These are phyloP conservation scores for Phaeoacremonium minimum DNA, from an alignment of 2,329 filamentous ascomycete species.

Conservation along the genomic window DNA sequence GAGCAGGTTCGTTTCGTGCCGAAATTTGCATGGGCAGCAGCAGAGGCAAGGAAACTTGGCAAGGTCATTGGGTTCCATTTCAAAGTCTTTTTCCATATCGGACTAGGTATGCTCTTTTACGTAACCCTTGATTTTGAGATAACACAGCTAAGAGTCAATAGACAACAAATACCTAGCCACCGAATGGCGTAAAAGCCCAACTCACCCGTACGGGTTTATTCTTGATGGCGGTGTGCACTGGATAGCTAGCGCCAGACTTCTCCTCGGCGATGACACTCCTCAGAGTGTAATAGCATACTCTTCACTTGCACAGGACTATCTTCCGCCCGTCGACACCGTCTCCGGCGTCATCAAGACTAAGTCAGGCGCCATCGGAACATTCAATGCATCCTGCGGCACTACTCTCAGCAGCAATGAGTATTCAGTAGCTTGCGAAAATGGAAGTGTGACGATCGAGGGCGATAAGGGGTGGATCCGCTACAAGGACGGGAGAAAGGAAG, in stretches of 20 bases:
- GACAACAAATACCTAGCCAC: slow-evolving; percentile 40
- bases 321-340: slow-evolving; percentile 62
- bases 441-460: slow-evolving; percentile 45
- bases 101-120: no score
- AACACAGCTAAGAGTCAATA: no score
- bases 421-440: slow-evolving; percentile 53
- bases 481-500: slow-evolving; percentile 17
- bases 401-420: slow-evolving; percentile 49
- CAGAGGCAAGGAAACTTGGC: slow-evolving; percentile 46
- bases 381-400: slow-evolving; percentile 54
- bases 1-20: slow-evolving; percentile 66
- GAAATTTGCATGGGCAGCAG: slow-evolving; percentile 45
- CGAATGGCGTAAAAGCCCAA: slow-evolving; percentile 59
- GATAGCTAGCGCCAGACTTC: slow-evolving; percentile 52
- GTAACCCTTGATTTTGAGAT: no score
- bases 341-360: slow-evolving; percentile 51
- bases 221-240: slow-evolving; percentile 71
- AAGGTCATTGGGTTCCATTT: slow-evolving; percentile 39
- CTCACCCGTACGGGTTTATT: slow-evolving; percentile 68
- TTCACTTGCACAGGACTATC: slow-evolving; percentile 42
- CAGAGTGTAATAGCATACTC: slow-evolving; percentile 48
- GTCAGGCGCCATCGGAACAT: slow-evolving; percentile 51
- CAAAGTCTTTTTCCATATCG: slow-evolving; percentile 32
- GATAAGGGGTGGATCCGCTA: slow-evolving; percentile 21
- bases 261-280: slow-evolving; percentile 45